phyloP scores from a whole-genome alignment of 345 rosid genomes.

The Sonneratia caseolaris region DNA sequence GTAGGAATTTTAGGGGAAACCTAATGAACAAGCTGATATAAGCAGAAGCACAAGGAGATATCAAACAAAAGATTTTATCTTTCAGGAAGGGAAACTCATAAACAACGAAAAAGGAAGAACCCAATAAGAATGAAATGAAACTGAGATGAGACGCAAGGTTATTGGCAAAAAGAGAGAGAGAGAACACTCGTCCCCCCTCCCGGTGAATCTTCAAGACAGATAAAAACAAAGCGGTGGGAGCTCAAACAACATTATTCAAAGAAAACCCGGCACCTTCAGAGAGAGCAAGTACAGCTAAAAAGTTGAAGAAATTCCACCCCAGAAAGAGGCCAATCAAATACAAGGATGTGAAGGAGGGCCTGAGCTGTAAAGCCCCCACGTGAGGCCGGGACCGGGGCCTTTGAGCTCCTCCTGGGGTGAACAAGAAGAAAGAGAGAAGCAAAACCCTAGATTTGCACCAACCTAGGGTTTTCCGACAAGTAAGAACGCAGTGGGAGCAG shows the following conservation, averaged over 20 bases:
- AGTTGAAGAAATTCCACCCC: constrained; percentile 11
- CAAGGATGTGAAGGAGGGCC: background rate
- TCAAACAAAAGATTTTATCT: background rate
- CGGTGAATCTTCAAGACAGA: background rate
- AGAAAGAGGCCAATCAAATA: constrained; percentile 9
- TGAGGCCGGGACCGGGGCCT: background rate
- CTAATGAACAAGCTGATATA: background rate
- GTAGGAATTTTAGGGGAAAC: constrained; percentile 2
- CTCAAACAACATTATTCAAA: constrained; percentile 1
- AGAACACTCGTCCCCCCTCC: background rate
- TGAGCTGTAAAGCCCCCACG: background rate
- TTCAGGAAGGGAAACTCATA: background rate
- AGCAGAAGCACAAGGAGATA: background rate
- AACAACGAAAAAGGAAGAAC: background rate
- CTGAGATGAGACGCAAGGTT: no score
- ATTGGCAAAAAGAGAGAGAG: no score
- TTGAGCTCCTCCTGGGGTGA: background rate
- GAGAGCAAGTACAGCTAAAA: constrained; percentile 1
- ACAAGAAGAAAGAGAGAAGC: background rate
- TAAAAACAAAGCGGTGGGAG: background rate
- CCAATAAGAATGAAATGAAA: background rate
- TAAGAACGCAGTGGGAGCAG: background rate
- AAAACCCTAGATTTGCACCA: background rate
- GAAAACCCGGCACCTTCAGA: constrained; percentile 6
- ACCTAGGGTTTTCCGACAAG: constrained; percentile 1